Evolutionary conservation across 495 filamentous ascomycete species (phyloP), one percentile per base, ranked within the genome.

Genomic region (Friedmanniomyces endolithicus): DNA sequence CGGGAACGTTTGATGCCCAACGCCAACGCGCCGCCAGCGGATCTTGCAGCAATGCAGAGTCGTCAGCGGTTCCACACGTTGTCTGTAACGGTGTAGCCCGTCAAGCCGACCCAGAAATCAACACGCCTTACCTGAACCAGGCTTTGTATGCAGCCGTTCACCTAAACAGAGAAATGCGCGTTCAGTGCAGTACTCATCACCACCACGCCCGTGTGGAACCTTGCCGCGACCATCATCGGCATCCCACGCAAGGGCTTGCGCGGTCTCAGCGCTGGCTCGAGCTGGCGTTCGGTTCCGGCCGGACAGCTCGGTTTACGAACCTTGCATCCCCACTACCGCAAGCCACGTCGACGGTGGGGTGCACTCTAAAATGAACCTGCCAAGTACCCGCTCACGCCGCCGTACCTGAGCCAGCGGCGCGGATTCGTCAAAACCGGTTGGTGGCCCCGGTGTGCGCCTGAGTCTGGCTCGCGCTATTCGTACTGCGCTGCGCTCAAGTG

Each of bases 331-430:
- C 47, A 50, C 47, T 20, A 19, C 29, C 24, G 47, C 47, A 50
- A 50, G 47, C 47, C 47, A 35, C 29, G 2, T 50, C 14, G 29
- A 50, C 47, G 47, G 47, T 25, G 34, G n/a, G 11, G 33, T 50
- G 47, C 47, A 47, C 44, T 47, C 44, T 47, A 47, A 47, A 47
- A 23, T 22, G 19, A 47, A 23, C 12, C 23, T 25, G 44, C 44
- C 44, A 47, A 23, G 44, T 14, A 47, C 19, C 12, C 12, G 44
- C 23, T 19, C n/a, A n/a, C n/a, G n/a, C n/a, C n/a, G n/a, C n/a
- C n/a, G 47, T 50, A 22, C 47, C 47, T 50, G 47, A 50, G 47
- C 47, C 47, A 17, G 47, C 2, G 25, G 33, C 24, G 29, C 29
- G 47, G 29, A 35, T 50, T 50, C 29, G 47, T 41, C 37, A 41